A percentile compares a stretch with the other conserved stretches of the same genome.
Conservation (phyloP, 1,284 basidiomycete species). For the Hortiboletus rubellus region DNA sequence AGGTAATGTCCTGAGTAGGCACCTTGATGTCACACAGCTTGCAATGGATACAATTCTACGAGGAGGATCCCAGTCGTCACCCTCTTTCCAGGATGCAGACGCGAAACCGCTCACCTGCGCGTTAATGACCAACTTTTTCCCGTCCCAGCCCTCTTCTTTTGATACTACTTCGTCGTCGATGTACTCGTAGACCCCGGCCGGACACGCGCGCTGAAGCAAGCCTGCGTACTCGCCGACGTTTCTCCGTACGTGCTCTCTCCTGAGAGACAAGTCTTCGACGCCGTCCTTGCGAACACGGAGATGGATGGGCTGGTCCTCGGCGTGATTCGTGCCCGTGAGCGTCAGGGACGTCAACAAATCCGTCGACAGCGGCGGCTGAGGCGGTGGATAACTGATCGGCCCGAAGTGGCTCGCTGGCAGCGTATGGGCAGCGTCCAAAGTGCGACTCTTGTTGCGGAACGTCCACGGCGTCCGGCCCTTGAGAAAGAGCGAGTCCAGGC, state of each 20-base stretch:
- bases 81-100: background rate
- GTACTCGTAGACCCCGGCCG: slow-evolving; percentile 98
- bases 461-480: slow-evolving; percentile 94
- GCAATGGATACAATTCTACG: slow-evolving; percentile 86
- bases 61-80: background rate
- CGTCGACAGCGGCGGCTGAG: slow-evolving; percentile 90
- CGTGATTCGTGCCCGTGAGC: slow-evolving; percentile 94
- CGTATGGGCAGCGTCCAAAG: slow-evolving; percentile 76
- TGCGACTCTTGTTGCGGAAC: slow-evolving; percentile 63
- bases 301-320: slow-evolving; percentile 94
- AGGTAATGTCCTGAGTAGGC: slow-evolving; percentile 91
- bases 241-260: slow-evolving; percentile 67
- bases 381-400: slow-evolving; percentile 89
- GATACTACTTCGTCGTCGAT: slow-evolving; percentile 64
- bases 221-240: slow-evolving; percentile 88
- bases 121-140: slow-evolving; percentile 95
- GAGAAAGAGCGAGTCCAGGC: slow-evolving; percentile 84
- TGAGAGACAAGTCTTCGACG: slow-evolving; percentile 48
- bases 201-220: slow-evolving; percentile 86
- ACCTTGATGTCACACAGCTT: slow-evolving; percentile 94
- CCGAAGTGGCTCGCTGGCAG: slow-evolving; percentile 65
- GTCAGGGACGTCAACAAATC: slow-evolving; percentile 91
- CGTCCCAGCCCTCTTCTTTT: slow-evolving; percentile 62
- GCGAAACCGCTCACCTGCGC: slow-evolving; percentile 64
- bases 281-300: slow-evolving; percentile 67